Conservation (phyloP, 768 basidiomycete genomes). For the Mycena indigotica region DNA sequence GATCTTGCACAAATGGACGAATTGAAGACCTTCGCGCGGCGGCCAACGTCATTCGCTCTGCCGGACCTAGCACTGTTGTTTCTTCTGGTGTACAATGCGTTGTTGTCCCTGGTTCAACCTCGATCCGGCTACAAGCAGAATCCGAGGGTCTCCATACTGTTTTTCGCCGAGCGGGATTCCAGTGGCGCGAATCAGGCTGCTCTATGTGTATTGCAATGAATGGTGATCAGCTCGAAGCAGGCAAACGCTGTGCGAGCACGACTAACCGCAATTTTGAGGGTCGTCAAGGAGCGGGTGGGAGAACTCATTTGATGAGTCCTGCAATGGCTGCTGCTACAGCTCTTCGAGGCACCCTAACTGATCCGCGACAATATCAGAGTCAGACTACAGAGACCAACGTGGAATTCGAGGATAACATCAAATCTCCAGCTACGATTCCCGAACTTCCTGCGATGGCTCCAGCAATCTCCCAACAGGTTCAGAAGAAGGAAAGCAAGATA, state of each 20-base stretch:
- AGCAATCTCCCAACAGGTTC: conserved; percentile 54
- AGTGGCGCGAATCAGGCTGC: conserved; percentile 94
- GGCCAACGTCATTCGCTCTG: conserved; percentile 74
- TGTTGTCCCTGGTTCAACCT: conserved; percentile 89
- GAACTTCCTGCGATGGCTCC: conserved; percentile 44
- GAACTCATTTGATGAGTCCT: conserved; percentile 86
- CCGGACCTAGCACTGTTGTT: conserved; percentile 73
- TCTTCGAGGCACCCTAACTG: conserved; percentile 79
- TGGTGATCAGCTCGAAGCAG: conserved; percentile 82
- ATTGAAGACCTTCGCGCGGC: conserved; percentile 92
- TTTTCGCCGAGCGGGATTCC: conserved; percentile 89
- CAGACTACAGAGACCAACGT: conserved; percentile 44
- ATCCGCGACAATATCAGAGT: conserved; percentile 76
- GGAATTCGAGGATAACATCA: conserved; percentile 57
- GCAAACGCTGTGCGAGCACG: conserved; percentile 86
- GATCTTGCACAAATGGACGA: conserved; percentile 92
- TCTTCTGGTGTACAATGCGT: conserved; percentile 77
- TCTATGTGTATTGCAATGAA: conserved; percentile 98
- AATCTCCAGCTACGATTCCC: conserved; percentile 42
- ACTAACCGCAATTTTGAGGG: conserved; percentile 95
- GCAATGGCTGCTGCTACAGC: conserved; percentile 98
- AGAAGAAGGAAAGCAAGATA: conserved; percentile 58
- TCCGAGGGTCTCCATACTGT: conserved; percentile 83
- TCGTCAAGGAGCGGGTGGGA: conserved; percentile 82
- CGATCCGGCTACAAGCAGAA: conserved; percentile 89